phyloP scores from a whole-genome alignment of 345 rosid genomes.

The Erysimum cheiranthoides region DNA sequence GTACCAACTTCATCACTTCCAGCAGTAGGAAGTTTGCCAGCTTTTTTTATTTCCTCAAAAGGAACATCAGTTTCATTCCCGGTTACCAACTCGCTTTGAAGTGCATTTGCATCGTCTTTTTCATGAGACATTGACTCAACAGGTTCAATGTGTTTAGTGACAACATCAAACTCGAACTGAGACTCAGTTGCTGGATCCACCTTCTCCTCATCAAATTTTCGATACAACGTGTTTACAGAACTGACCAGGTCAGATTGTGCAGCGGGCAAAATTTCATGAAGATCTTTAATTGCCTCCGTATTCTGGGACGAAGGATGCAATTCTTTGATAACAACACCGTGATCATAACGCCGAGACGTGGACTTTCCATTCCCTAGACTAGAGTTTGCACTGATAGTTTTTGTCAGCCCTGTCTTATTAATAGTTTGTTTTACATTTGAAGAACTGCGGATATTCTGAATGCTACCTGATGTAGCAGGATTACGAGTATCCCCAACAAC shows the following conservation, averaged over 20 bases:
- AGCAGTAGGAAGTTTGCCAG: conserved; percentile 36
- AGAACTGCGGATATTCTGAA: conserved; percentile 46
- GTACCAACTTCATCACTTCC: conserved; percentile 48
- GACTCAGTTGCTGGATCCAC: conserved; percentile 48
- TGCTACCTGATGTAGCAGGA: conserved; percentile 47
- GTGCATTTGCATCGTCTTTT: conserved; percentile 48
- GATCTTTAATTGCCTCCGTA: conserved; percentile 74
- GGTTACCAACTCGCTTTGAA: conserved; percentile 48
- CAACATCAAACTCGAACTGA: conserved; percentile 50
- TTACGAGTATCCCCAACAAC: conserved; percentile 66
- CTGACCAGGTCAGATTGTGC: conserved; percentile 55
- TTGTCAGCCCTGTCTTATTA: conserved; percentile 39
- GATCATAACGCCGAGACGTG: conserved; percentile 51
- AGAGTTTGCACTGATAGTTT: conserved; percentile 44
- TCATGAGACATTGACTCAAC: conserved; percentile 45
- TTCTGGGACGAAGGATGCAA: conserved; percentile 43
- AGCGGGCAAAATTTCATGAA: conserved; percentile 71
- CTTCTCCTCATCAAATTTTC: conserved; percentile 64
- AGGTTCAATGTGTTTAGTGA: conserved; percentile 49
- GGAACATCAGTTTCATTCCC: conserved; percentile 36
- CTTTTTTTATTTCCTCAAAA: conserved; percentile 40
- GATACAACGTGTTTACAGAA: conserved; percentile 49
- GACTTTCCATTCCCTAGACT: conserved; percentile 52
- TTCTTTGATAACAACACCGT: conserved; percentile 46
- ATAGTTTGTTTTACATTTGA: conserved; percentile 52